Conservation (phyloP, 805 yeast species). For the Saccharomycopsis fibuligera region DNA sequence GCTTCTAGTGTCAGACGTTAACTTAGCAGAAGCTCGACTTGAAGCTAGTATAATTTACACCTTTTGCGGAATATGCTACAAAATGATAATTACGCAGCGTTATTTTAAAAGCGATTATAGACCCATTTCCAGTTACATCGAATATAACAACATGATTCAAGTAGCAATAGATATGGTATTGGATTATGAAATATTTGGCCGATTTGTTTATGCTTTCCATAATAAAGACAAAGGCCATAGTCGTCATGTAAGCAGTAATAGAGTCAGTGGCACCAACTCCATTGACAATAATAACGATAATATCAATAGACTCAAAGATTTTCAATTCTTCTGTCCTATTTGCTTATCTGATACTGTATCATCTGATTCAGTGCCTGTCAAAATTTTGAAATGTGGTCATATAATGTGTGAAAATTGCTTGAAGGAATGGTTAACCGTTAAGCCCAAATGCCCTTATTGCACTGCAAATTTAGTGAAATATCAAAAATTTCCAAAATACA, state of each 20-base stretch:
- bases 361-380: neutral
- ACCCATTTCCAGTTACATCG: neutral
- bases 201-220: slow-evolving; percentile 2
- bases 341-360: slow-evolving; percentile 10
- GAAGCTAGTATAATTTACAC: slow-evolving; percentile 5
- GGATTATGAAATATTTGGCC: slow-evolving; percentile 2
- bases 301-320: too few relatives aligned
- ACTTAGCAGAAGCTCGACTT: neutral
- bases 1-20: neutral
- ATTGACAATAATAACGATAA: neutral
- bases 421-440: slow-evolving; percentile 8
- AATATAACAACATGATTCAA: slow-evolving; percentile 11
- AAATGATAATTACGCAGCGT: slow-evolving; percentile 3
- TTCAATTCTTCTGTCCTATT: slow-evolving; percentile 13
- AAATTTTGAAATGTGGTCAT: slow-evolving; percentile 13
- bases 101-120: neutral
- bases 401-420: slow-evolving; percentile 10
- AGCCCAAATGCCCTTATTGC: slow-evolving; percentile 13
- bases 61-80: slow-evolving; percentile 6
- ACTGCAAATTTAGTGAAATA: slow-evolving; percentile 1
- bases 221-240: too few relatives aligned
- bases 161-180: slow-evolving; percentile 1
- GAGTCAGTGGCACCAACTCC: too few relatives aligned
- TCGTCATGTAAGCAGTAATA: too few relatives aligned
- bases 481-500: neutral